Evolutionary conservation across 257 asterid species (phyloP).

Genomic region (Thymus quinquecostatus): DNA sequence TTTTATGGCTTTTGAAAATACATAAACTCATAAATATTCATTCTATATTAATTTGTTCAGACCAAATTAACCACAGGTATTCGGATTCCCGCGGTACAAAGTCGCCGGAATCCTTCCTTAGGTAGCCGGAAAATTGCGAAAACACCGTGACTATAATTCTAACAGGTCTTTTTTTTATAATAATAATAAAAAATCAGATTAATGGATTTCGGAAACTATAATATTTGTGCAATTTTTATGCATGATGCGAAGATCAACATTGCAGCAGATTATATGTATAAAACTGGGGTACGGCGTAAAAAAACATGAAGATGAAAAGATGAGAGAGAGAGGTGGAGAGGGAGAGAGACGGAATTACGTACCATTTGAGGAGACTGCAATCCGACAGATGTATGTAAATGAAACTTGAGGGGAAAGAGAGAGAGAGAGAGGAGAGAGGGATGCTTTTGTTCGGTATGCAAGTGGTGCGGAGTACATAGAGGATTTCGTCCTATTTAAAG

Average conservation of each 20-base stretch:
- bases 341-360: constrained; percentile 10
- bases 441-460: background rate
- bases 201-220: background rate
- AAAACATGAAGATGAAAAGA: background rate
- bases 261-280: background rate
- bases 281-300: background rate
- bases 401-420: constrained; percentile 22
- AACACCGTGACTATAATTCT: background rate
- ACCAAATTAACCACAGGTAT: background rate
- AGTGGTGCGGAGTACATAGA: background rate
- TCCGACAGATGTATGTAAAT: constrained; percentile 1
- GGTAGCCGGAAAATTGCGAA: constrained; percentile 28
- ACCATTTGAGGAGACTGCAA: constrained; percentile 34
- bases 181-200: background rate
- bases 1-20: background rate
- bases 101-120: constrained; percentile 29
- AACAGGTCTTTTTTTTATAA: background rate
- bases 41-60: background rate
- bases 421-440: constrained; percentile 13
- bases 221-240: background rate
- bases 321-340: background rate
- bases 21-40: background rate
- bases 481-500: constrained; percentile 6
- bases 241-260: background rate
- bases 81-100: constrained; percentile 12